phyloP scores from a whole-genome alignment of 2,329 filamentous ascomycete genomes.

The Macroventuria anomochaeta region DNA sequence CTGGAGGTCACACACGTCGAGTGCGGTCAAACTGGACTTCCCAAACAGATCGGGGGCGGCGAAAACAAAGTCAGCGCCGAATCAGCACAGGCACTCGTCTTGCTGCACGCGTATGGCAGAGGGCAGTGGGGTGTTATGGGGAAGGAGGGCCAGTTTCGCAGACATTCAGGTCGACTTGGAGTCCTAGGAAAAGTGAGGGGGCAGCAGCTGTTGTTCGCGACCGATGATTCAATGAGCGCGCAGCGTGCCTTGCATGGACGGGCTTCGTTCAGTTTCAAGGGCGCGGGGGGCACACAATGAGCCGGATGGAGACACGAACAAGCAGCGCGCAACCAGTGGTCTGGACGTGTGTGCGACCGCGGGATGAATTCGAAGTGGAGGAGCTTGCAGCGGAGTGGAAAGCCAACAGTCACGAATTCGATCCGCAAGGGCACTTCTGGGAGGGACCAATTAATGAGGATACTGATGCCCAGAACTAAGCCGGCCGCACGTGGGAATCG shows the following conservation, averaged over 20 bases:
- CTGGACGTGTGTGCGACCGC: constrained; percentile 41
- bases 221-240: constrained; percentile 36
- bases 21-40: constrained; percentile 22
- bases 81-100: constrained; percentile 4
- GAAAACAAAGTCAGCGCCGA: constrained; percentile 26
- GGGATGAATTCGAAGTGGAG: constrained; percentile 32
- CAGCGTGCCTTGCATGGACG: constrained; percentile 48
- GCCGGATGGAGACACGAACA: constrained; percentile 28
- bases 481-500: constrained; percentile 48
- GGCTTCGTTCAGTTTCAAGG: constrained; percentile 33
- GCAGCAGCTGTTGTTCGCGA: constrained; percentile 29
- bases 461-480: constrained; percentile 35
- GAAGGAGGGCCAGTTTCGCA: constrained; percentile 10
- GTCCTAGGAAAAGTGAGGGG: constrained; percentile 27
- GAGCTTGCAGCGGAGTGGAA: constrained; percentile 26
- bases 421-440: constrained; percentile 18
- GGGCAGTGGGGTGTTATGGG: constrained; percentile 6
- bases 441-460: constrained; percentile 40
- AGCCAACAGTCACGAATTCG: constrained; percentile 24
- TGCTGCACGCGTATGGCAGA: constrained; percentile 7
- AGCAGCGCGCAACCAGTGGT: constrained; percentile 33
- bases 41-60: constrained; percentile 23
- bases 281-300: constrained; percentile 29
- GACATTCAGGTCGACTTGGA: constrained; percentile 16
- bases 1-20: constrained; percentile 35